Percentiles rank a stretch among this genome's conserved stretches.
These are phyloP conservation scores for Eucalyptus sideroxylon DNA, from an alignment of 345 rosid genomes.

Conservation along the genomic window DNA sequence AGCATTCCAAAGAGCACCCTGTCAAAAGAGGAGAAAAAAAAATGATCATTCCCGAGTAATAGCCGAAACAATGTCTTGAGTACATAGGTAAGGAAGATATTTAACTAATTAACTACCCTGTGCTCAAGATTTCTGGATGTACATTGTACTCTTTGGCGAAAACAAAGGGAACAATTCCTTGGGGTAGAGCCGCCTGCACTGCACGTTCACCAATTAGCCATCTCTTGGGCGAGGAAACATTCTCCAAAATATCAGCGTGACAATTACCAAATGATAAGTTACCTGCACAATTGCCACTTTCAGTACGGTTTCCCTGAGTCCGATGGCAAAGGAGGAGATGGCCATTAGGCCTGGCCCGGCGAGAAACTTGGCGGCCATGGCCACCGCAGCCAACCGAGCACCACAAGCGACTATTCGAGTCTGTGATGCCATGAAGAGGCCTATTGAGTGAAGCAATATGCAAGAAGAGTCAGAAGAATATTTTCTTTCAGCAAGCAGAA, in stretches of 20 bases:
- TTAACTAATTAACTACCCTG: constrained; percentile 30
- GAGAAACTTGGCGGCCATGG: constrained; percentile 41
- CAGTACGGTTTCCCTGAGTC: constrained; percentile 32
- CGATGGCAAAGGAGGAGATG: constrained; percentile 32
- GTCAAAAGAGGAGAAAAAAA: neutral
- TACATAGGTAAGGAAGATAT: neutral
- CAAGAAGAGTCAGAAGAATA: neutral
- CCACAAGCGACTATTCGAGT: constrained; percentile 74
- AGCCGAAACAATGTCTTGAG: neutral
- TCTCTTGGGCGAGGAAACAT: neutral
- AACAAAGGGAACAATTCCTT: constrained; percentile 84
- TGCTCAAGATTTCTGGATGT: constrained; percentile 69
- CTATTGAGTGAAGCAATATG: constrained; percentile 11
- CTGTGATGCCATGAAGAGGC: constrained; percentile 79
- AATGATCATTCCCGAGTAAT: neutral
- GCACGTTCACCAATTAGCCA: neutral
- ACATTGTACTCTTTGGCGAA: constrained; percentile 82
- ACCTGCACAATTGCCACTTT: constrained; percentile 73
- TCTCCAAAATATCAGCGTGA: neutral
- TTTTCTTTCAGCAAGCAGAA: neutral
- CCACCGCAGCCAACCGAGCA: constrained; percentile 24
- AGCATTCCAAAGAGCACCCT: constrained; percentile 83
- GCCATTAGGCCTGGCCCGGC: constrained; percentile 73
- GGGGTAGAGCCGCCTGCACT: constrained; percentile 86
- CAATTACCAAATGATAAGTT: neutral